These are phyloP conservation scores for Scheffersomyces titani DNA, from an alignment of 1,139 yeast species.

Conservation along the genomic window DNA sequence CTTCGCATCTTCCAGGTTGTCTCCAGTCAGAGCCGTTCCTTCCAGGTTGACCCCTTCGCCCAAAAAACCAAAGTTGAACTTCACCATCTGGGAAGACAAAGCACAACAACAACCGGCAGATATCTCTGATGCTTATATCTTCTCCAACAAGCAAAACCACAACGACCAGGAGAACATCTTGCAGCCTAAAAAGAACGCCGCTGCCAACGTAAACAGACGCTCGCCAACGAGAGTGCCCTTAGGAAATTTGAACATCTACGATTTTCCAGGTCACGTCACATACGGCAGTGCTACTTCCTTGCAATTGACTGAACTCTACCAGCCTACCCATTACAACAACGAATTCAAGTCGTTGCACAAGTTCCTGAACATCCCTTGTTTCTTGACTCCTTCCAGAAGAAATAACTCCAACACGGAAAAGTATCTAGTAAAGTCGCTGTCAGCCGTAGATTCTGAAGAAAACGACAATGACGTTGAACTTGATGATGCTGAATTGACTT, in stretches of 20 bases:
- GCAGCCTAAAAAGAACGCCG: conserved; percentile 35
- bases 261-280: conserved; percentile 36
- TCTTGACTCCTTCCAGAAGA: conserved; percentile 35
- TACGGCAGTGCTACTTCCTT: conserved; percentile 8
- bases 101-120: conserved; percentile 8
- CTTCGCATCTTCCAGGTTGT: conserved; percentile 7
- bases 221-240: conserved; percentile 30
- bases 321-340: conserved; percentile 34
- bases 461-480: conserved; percentile 20
- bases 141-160: conserved; percentile 27
- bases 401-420: conserved; percentile 14
- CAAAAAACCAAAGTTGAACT: conserved; percentile 24
- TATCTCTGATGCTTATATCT: neutral
- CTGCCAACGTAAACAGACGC: conserved; percentile 9
- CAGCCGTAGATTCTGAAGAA: conserved; percentile 13
- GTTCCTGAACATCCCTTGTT: conserved; percentile 32
- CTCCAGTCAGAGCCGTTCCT: conserved; percentile 5
- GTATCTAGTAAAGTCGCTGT: conserved; percentile 25
- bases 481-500: conserved; percentile 30
- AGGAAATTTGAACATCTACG: conserved; percentile 30
- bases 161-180: conserved; percentile 48
- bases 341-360: conserved; percentile 39
- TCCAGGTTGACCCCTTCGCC: conserved; percentile 12
- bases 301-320: conserved; percentile 32
- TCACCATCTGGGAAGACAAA: conserved; percentile 41